phyloP scores from a whole-genome alignment of 345 rosid species.

The Eucalyptus camaldulensis region DNA sequence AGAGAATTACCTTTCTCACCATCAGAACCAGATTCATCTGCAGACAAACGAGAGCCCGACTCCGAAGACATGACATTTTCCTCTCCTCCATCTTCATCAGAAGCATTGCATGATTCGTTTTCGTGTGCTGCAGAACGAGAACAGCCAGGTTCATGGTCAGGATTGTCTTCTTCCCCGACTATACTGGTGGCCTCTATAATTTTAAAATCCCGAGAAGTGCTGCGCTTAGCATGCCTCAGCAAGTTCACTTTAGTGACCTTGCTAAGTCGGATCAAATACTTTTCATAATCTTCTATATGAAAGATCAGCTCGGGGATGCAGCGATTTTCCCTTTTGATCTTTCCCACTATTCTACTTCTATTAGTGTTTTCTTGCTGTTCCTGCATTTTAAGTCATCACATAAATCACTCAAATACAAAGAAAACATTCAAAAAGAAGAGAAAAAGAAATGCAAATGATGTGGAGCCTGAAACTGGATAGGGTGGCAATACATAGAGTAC shows the following conservation, averaged over 20 bases:
- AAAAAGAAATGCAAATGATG: neutral
- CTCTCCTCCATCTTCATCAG: constrained; percentile 2
- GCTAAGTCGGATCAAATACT: constrained; percentile 67
- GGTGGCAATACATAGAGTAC: neutral
- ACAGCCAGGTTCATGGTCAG: neutral
- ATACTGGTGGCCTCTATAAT: constrained; percentile 28
- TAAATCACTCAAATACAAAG: neutral
- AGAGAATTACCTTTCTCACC: constrained; percentile 7
- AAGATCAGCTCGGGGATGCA: constrained; percentile 78
- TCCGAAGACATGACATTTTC: constrained; percentile 11
- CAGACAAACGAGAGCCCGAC: constrained; percentile 7
- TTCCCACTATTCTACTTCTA: constrained; percentile 47
- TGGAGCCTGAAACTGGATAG: neutral
- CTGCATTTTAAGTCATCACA: constrained; percentile 15
- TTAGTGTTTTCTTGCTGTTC: constrained; percentile 41
- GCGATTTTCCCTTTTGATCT: constrained; percentile 83
- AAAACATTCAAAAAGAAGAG: neutral
- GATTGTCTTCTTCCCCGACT: neutral
- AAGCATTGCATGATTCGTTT: neutral
- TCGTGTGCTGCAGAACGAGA: neutral
- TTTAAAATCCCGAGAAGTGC: constrained; percentile 73
- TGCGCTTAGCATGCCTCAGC: constrained; percentile 75
- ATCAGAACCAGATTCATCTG: constrained; percentile 18
- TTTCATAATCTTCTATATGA: constrained; percentile 79
- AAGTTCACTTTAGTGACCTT: constrained; percentile 60